These are phyloP conservation scores for Dentipellis sp. DNA, from an alignment of 768 basidiomycete species.

Conservation along the genomic window DNA sequence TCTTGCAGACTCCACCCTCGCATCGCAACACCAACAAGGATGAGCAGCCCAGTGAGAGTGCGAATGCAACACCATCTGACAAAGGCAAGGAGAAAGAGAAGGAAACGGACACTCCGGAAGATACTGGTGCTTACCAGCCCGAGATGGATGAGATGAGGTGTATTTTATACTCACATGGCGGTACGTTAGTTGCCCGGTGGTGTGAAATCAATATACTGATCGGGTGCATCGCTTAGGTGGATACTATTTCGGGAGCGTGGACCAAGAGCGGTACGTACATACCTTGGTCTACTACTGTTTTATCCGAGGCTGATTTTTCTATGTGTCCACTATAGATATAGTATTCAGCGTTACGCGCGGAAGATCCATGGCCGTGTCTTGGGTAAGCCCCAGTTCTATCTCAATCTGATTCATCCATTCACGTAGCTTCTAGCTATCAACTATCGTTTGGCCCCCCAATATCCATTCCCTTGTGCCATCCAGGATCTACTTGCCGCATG, in stretches of 20 bases:
- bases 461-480: constrained; percentile 89
- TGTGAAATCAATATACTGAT: background rate
- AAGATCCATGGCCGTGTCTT: constrained; percentile 92
- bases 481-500: constrained; percentile 88
- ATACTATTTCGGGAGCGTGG: constrained; percentile 79
- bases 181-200: constrained; percentile 24
- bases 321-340: constrained; percentile 34
- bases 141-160: constrained; percentile 82
- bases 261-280: constrained; percentile 52
- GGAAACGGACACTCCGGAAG: constrained; percentile 17
- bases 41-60: background rate
- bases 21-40: constrained; percentile 4
- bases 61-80: constrained; percentile 1
- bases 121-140: constrained; percentile 36
- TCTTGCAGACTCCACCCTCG: background rate
- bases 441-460: constrained; percentile 90
- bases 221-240: constrained; percentile 39
- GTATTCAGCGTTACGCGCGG: constrained; percentile 77
- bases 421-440: constrained; percentile 46
- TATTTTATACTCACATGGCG: constrained; percentile 76
- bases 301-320: background rate
- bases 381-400: constrained; percentile 29
- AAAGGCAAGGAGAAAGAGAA: constrained; percentile 12
- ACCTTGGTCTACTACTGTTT: background rate
- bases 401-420: background rate